These are phyloP conservation scores for Xanthoceras sorbifolium DNA, from an alignment of 345 rosid genomes.

Conservation along the genomic window DNA sequence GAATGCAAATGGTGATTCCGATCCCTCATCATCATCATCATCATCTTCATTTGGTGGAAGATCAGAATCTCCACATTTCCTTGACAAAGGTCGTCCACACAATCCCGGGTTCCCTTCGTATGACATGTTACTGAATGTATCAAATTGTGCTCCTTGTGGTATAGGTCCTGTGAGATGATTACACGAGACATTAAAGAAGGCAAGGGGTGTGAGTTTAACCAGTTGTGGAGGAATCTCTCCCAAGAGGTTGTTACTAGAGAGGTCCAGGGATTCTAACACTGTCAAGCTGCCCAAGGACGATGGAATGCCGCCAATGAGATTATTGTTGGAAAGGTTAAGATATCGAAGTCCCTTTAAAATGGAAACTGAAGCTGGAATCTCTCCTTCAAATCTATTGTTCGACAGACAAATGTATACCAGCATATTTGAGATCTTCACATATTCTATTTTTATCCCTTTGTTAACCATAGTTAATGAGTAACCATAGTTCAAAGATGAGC, in stretches of 20 bases:
- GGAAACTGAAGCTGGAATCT: constrained; percentile 9
- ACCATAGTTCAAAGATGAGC: background rate
- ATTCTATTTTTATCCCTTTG: background rate
- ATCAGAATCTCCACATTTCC: background rate
- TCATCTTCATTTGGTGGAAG: background rate
- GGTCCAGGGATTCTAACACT: constrained; percentile 6
- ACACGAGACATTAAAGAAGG: constrained; percentile 1
- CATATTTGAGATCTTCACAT: background rate
- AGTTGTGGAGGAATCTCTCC: constrained; percentile 20
- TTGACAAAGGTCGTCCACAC: constrained; percentile 3
- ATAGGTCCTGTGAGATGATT: background rate
- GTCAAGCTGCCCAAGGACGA: background rate
- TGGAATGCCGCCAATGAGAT: background rate
- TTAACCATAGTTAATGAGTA: background rate
- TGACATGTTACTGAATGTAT: background rate
- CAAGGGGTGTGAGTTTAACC: background rate
- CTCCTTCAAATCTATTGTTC: constrained; percentile 10
- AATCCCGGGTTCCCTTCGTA: background rate
- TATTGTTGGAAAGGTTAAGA: constrained; percentile 3
- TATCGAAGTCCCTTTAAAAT: background rate
- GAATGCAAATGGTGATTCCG: background rate
- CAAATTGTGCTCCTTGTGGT: background rate
- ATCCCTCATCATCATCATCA: background rate
- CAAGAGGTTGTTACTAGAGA: constrained; percentile 8
- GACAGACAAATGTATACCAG: constrained; percentile 12